Evolutionary conservation across 352 stramenopile species (phyloP).

Genomic region (Phytophthora litchii): DNA sequence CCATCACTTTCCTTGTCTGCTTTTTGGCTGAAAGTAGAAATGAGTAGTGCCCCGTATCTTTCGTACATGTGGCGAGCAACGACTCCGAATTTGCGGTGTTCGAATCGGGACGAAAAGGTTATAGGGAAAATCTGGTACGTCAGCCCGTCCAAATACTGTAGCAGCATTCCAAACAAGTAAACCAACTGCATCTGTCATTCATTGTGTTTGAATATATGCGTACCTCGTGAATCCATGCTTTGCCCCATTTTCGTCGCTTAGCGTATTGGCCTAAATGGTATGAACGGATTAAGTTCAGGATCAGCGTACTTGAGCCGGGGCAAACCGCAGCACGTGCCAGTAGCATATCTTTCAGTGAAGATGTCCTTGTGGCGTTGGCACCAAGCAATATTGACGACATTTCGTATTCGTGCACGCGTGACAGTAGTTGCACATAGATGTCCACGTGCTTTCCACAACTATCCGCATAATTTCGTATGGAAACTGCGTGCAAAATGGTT

Average conservation of each 20-base stretch:
- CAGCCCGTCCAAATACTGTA: constrained; percentile 74
- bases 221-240: constrained; percentile 75
- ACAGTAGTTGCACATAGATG: constrained; percentile 64
- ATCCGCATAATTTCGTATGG: constrained; percentile 65
- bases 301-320: constrained; percentile 62
- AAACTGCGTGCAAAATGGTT: constrained; percentile 63
- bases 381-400: constrained; percentile 54
- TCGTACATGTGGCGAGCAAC: constrained; percentile 65
- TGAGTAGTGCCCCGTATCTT: constrained; percentile 51
- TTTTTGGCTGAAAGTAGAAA: constrained; percentile 32
- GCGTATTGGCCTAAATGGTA: constrained; percentile 47
- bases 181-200: no score
- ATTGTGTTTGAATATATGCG: neutral
- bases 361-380: constrained; percentile 50
- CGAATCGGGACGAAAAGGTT: constrained; percentile 63
- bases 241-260: constrained; percentile 31
- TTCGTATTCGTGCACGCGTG: constrained; percentile 51
- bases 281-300: constrained; percentile 72
- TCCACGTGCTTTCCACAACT: constrained; percentile 51
- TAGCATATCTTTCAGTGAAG: constrained; percentile 56
- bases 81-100: constrained; percentile 55
- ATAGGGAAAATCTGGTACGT: constrained; percentile 71
- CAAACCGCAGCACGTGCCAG: constrained; percentile 59
- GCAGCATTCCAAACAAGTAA: neutral
- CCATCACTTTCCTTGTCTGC: neutral